Evolutionary conservation across 2,329 filamentous ascomycete genomes (phyloP).

Genomic region (Colletotrichum horii): DNA sequence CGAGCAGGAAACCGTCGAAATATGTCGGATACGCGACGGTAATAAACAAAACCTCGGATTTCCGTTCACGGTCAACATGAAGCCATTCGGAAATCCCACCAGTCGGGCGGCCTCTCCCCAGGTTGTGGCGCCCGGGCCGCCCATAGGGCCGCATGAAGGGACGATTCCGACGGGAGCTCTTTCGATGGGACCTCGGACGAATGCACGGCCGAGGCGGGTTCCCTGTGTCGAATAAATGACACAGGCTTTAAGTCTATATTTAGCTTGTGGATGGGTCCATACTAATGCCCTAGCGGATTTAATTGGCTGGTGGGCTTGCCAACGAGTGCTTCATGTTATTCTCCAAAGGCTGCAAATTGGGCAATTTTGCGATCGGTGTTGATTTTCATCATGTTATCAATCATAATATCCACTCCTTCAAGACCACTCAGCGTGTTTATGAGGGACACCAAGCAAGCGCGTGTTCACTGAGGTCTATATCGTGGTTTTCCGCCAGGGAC

Average conservation of each 20-base stretch:
- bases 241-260: neutral
- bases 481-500: neutral
- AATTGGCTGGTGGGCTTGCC: neutral
- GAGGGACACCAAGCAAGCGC: accelerated
- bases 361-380: neutral
- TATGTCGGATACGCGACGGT: neutral
- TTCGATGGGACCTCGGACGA: neutral
- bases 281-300: neutral
- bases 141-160: neutral
- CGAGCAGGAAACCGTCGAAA: neutral
- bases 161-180: neutral
- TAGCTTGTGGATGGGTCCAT: neutral
- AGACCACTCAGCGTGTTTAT: neutral
- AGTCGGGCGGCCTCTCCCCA: neutral
- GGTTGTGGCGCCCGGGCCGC: neutral
- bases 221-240: neutral
- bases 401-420: neutral
- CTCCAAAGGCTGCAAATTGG: neutral
- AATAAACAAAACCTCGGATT: neutral
- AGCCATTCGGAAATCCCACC: neutral
- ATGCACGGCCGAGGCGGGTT: neutral
- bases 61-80: neutral
- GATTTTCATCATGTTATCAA: neutral
- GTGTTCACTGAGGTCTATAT: neutral
- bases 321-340: neutral